phyloP scores from a whole-genome alignment of 2,329 filamentous ascomycete species.

The Botrytis porri region DNA sequence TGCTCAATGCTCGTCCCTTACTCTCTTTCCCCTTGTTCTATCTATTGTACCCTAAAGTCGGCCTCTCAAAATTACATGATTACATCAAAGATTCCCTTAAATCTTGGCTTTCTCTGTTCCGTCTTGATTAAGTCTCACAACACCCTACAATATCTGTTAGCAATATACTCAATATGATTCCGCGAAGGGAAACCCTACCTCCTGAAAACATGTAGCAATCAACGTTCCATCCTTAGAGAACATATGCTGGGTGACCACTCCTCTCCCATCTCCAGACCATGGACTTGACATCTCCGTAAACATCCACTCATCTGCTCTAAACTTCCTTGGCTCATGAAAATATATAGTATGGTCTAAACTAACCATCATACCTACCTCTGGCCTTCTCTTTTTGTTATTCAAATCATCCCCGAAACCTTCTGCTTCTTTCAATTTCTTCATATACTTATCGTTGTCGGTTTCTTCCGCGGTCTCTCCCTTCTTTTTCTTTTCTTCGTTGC shows the following conservation, averaged over 20 bases:
- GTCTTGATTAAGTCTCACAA: conserved; percentile 35
- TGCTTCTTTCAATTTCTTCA: conserved; percentile 41
- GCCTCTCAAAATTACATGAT: neutral
- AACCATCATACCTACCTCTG: conserved; percentile 79
- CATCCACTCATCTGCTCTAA: conserved; percentile 72
- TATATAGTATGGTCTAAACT: conserved; percentile 74
- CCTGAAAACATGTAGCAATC: conserved; percentile 77
- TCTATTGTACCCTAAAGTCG: neutral
- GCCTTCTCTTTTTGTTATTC: conserved; percentile 50
- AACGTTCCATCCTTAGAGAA: conserved; percentile 68
- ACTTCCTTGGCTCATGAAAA: conserved; percentile 58
- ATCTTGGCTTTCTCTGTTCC: conserved; percentile 21
- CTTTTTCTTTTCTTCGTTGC: conserved; percentile 33
- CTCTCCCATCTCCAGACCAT: conserved; percentile 75
- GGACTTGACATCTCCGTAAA: conserved; percentile 76
- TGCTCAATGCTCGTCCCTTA: neutral
- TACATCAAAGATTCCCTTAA: neutral
- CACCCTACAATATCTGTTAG: conserved; percentile 29
- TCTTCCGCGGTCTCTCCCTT: conserved; percentile 15
- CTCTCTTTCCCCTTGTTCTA: too few species aligned
- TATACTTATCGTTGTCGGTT: conserved; percentile 49
- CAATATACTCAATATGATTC: neutral
- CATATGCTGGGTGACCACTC: conserved; percentile 72
- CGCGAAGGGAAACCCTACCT: conserved; percentile 45
- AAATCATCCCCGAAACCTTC: conserved; percentile 43